phyloP scores from a whole-genome alignment of 441 rosid species.

The Gossypium lobatum region DNA sequence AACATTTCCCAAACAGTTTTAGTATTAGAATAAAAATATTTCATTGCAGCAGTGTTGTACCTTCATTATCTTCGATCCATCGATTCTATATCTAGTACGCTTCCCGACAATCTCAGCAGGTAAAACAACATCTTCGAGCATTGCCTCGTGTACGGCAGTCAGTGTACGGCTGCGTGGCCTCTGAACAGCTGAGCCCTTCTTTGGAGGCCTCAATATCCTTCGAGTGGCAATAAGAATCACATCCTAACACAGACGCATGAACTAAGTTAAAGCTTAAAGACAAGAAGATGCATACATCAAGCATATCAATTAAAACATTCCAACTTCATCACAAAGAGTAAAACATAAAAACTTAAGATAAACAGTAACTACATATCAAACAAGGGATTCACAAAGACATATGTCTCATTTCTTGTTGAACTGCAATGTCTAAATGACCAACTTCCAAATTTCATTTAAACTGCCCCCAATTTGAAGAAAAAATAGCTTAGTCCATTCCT shows the following conservation, averaged over 20 bases:
- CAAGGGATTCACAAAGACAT: background rate
- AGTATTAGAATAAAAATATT: background rate
- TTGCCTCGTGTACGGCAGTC: slow-evolving; percentile 58
- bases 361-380: background rate
- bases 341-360: background rate
- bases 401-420: background rate
- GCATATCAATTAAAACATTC: background rate
- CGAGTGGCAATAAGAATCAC: background rate
- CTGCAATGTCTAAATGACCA: background rate
- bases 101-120: slow-evolving; percentile 87
- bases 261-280: background rate
- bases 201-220: slow-evolving; percentile 5
- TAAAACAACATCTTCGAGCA: slow-evolving; percentile 64
- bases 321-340: background rate
- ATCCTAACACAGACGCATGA: background rate
- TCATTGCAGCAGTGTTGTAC: slow-evolving; percentile 18
- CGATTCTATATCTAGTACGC: slow-evolving; percentile 54
- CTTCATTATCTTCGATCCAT: slow-evolving; percentile 75
- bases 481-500: background rate
- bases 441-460: background rate
- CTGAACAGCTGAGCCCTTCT: slow-evolving; percentile 1
- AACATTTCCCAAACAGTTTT: background rate
- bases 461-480: background rate
- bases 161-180: slow-evolving; percentile 1
- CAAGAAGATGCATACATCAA: background rate